phyloP scores from a whole-genome alignment of 2,329 filamentous ascomycete species.

The Thermothelomyces thermophilus region DNA sequence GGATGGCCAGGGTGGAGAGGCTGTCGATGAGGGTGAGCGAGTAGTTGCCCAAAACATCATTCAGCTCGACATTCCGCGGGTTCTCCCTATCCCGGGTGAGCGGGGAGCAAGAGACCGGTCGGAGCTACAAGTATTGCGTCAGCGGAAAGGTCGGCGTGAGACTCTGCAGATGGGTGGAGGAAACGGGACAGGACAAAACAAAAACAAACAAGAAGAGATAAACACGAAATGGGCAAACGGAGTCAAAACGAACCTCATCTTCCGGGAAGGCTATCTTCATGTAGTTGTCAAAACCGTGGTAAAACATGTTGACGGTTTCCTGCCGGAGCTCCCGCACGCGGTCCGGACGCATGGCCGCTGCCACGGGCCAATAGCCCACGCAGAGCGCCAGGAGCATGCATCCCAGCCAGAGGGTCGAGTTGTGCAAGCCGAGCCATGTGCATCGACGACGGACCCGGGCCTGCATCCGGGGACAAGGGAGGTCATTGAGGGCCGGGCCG shows the following conservation, averaged over 20 bases:
- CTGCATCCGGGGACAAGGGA: background rate
- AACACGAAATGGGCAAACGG: no score
- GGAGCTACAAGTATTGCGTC: slow-evolving; percentile 48
- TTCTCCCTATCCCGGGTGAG: slow-evolving; percentile 77
- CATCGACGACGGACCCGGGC: background rate
- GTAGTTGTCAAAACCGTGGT: slow-evolving; percentile 94
- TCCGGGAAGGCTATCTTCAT: slow-evolving; percentile 91
- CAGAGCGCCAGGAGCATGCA: slow-evolving; percentile 28
- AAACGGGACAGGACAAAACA: background rate
- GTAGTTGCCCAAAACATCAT: slow-evolving; percentile 96
- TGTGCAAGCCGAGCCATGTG: background rate
- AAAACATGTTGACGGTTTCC: slow-evolving; percentile 75
- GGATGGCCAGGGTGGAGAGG: slow-evolving; percentile 84
- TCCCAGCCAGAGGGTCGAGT: background rate
- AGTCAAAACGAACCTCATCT: slow-evolving; percentile 64
- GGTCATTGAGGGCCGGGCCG: background rate
- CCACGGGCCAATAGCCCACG: slow-evolving; percentile 37
- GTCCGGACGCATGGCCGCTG: slow-evolving; percentile 47
- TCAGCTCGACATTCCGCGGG: slow-evolving; percentile 74
- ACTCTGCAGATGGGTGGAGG: no score
- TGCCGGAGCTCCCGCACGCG: slow-evolving; percentile 50
- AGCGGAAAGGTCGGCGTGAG: background rate
- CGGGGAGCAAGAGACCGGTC: slow-evolving; percentile 76
- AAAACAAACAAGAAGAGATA: no score
- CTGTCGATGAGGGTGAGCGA: slow-evolving; percentile 94